Evolutionary conservation across 352 stramenopile genomes (phyloP).

Genomic region (Phytophthora hybrid): DNA sequence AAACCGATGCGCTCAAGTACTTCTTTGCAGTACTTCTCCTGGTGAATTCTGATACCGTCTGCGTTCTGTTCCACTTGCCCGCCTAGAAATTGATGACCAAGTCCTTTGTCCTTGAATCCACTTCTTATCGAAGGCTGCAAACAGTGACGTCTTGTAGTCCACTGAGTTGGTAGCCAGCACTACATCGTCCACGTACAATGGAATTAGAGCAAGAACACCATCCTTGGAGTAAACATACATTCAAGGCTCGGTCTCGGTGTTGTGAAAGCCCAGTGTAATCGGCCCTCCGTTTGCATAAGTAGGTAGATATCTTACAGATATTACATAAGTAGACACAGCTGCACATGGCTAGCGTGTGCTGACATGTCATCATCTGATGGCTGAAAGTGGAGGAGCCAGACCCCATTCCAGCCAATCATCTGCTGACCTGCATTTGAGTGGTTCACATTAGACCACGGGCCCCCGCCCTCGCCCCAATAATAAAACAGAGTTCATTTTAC

Average conservation of each 20-base stretch:
- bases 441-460: too few relatives aligned
- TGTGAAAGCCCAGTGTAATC: not conserved
- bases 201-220: not conserved
- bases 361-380: too few relatives aligned
- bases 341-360: too few relatives aligned
- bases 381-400: too few relatives aligned
- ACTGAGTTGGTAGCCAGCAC: not conserved
- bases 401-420: too few relatives aligned
- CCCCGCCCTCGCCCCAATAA: too few relatives aligned
- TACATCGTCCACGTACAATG: not conserved
- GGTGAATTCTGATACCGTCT: slow-evolving; percentile 5
- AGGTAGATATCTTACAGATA: too few relatives aligned
- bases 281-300: too few relatives aligned
- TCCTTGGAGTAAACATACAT: not conserved
- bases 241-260: not conserved
- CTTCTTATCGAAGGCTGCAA: slow-evolving; percentile 14
- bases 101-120: slow-evolving; percentile 28
- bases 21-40: slow-evolving; percentile 12
- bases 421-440: too few relatives aligned
- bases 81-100: slow-evolving; percentile 5
- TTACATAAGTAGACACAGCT: too few relatives aligned
- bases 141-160: slow-evolving; percentile 24
- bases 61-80: slow-evolving; percentile 23
- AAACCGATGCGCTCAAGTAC: not conserved
- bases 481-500: too few relatives aligned